Percentiles rank a stretch among this genome's conserved stretches.
Evolutionary conservation across 2,329 filamentous ascomycete genomes (phyloP).

Genomic region (Sclerotinia borealis): DNA sequence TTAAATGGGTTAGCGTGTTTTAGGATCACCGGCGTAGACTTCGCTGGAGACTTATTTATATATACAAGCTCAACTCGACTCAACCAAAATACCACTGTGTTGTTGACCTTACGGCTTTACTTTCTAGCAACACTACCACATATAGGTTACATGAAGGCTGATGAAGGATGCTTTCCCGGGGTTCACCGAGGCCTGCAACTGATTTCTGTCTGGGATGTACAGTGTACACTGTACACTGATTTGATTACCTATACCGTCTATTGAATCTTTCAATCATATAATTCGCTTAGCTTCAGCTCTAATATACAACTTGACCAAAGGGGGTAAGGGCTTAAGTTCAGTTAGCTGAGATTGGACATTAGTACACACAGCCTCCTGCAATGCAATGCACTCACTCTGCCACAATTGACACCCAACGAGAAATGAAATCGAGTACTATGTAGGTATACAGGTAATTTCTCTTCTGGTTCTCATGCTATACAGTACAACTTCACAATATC

Average conservation of each 20-base stretch:
- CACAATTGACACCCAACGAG: neutral
- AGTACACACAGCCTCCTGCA: conserved; percentile 5
- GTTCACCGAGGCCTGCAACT: too few species aligned
- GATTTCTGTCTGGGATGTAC: too few species aligned
- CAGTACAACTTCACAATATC: too few species aligned
- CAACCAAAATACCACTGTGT: neutral
- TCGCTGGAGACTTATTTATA: neutral
- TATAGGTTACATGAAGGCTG: neutral
- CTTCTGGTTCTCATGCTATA: too few species aligned
- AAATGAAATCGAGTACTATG: neutral
- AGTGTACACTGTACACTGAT: too few species aligned
- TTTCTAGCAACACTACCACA: neutral
- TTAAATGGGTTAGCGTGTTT: neutral
- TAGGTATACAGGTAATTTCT: neutral
- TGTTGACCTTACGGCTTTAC: neutral
- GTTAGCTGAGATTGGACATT: too few species aligned
- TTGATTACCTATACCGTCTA: too few species aligned
- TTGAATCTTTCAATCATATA: too few species aligned
- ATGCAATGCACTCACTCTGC: neutral
- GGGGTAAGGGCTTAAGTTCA: too few species aligned
- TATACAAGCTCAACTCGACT: neutral
- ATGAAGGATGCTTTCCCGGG: neutral
- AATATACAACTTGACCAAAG: too few species aligned
- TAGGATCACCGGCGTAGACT: neutral
- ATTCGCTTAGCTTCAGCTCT: too few species aligned